A percentile compares a stretch with the other conserved stretches of the same genome.
These are phyloP conservation scores for Waltergamsia citrina DNA, from an alignment of 2,329 filamentous ascomycete species.

Conservation along the genomic window DNA sequence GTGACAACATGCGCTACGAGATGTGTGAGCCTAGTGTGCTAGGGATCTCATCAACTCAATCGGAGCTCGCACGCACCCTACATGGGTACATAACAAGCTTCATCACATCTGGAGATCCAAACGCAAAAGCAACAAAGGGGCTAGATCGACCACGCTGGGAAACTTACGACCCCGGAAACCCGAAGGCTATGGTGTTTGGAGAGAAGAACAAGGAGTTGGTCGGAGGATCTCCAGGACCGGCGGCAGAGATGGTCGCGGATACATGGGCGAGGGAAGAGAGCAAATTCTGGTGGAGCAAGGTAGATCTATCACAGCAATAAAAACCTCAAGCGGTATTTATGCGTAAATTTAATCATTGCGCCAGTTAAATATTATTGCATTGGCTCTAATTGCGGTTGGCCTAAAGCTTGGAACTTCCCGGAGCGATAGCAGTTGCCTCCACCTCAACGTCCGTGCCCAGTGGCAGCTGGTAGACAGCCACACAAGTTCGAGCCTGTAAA, in stretches of 20 bases:
- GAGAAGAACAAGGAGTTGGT: slow-evolving; percentile 35
- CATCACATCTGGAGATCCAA: slow-evolving; percentile 34
- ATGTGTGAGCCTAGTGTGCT: slow-evolving; percentile 24
- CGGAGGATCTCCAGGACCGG: slow-evolving; percentile 24
- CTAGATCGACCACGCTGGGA: slow-evolving; percentile 22
- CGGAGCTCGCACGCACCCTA: slow-evolving; percentile 27
- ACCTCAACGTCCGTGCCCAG: slow-evolving; percentile 66
- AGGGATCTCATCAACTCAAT: slow-evolving; percentile 25
- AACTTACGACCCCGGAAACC: slow-evolving; percentile 14
- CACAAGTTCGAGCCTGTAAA: slow-evolving; percentile 48
- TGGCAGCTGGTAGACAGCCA: slow-evolving; percentile 65
- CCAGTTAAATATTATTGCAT: not conserved
- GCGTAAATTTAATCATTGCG: not conserved
- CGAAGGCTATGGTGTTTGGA: slow-evolving; percentile 31
- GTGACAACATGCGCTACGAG: slow-evolving; percentile 38
- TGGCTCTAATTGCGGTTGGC: not conserved
- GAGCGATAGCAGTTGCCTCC: slow-evolving; percentile 28
- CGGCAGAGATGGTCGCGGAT: slow-evolving; percentile 28
- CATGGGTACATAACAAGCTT: slow-evolving; percentile 40
- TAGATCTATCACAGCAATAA: slow-evolving; percentile 22
- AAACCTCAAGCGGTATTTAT: not conserved
- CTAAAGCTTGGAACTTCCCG: not conserved
- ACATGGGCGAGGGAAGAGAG: slow-evolving; percentile 30
- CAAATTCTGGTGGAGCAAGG: slow-evolving; percentile 36
- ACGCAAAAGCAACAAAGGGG: slow-evolving; percentile 17